Evolutionary conservation across 345 rosid species (phyloP), one percentile per base, ranked within the genome.

Genomic region (Salix purpurea): DNA sequence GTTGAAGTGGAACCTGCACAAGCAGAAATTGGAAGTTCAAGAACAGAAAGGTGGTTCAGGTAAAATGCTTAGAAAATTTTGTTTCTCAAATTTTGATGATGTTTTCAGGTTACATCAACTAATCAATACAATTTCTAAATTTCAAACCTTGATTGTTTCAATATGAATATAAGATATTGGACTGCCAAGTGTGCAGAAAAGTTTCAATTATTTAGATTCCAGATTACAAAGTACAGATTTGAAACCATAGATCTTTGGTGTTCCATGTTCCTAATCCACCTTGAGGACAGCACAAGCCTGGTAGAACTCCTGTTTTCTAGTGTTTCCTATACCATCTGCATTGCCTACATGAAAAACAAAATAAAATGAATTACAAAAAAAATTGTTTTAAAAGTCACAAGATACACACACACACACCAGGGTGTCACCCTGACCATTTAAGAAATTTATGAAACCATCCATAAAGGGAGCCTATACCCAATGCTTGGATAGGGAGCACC

Each of bases 291-390:
- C 88, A 88, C 97, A 90, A 54, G 97, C 98, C 67, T 44, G 79
- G 56, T 84, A 86, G 30, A 94, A 85, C 83, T 91, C 98, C 42
- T 82, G 77, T 52, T 76, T 91, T 83, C 95, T 89, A 70, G 83
- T 75, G 73, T 83, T 86, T 78, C 98, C 98, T 80, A 86, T 73
- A 60, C 94, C 97, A 89, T 92, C 93, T 15, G 92, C 97, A 24
- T 94, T 87, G 75, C 97, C 93, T 92, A 72, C 48, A 76, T 18
- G 66, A 39, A 13, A 76, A 74, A 39, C 37, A 23, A 71, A 21
- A 73, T 16, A 32, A 37, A 67, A 52, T 5, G 40, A 50, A 40
- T n/a, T 23, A 69, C 50, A 6, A 67, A 32, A 75, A 36, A 39
- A 0, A 36, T 10, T 0, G 39, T 24, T 52, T 37, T 39, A 23